phyloP scores from a whole-genome alignment of 2,329 filamentous ascomycete species.

The Blastomyces emzantsi region DNA sequence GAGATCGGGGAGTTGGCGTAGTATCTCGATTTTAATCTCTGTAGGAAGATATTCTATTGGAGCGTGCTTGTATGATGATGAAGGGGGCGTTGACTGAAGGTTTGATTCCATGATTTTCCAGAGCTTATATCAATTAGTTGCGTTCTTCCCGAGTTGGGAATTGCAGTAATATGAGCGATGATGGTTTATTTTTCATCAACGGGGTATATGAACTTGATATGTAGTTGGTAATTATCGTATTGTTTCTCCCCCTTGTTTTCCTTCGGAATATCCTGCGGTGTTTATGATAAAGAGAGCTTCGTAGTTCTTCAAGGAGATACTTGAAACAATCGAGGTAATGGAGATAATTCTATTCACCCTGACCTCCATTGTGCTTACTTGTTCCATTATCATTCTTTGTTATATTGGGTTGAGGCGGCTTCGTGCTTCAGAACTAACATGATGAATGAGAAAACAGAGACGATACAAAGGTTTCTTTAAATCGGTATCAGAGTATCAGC shows the following conservation, averaged over 20 bases:
- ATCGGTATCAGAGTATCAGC: background rate
- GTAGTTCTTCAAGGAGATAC: background rate
- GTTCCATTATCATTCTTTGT: background rate
- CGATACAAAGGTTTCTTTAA: background rate
- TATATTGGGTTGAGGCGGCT: background rate
- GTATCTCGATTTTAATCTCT: background rate
- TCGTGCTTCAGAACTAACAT: background rate
- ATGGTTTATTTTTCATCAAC: background rate
- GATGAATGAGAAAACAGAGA: background rate
- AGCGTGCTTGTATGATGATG: background rate
- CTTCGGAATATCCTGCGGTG: background rate
- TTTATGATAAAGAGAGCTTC: background rate
- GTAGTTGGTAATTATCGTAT: background rate
- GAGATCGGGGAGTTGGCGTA: background rate
- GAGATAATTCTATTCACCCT: background rate
- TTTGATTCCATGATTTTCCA: background rate
- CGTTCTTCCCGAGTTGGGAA: background rate
- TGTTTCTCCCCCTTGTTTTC: background rate
- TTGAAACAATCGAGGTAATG: slow-evolving; percentile 2
- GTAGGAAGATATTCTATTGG: background rate
- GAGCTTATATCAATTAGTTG: background rate
- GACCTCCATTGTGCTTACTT: background rate
- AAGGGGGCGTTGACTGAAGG: background rate
- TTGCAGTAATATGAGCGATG: background rate
- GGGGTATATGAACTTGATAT: background rate